Percentiles rank a stretch among this genome's conserved stretches.
These are phyloP conservation scores for Colletotrichum paranaense DNA, from an alignment of 2,329 filamentous ascomycete genomes.

Conservation along the genomic window DNA sequence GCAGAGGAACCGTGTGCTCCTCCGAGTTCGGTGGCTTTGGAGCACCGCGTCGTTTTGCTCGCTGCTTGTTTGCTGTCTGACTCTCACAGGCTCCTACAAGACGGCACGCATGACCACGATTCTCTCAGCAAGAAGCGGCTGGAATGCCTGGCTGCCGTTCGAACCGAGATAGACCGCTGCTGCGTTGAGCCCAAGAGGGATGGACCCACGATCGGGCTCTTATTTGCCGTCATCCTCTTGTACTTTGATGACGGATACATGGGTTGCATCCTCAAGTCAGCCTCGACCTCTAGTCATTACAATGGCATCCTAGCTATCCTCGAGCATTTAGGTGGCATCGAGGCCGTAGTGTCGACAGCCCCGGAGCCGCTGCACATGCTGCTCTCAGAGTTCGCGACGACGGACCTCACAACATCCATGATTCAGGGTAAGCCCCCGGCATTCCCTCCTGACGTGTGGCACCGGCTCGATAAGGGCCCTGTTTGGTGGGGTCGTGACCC, in stretches of 20 bases:
- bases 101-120: conserved; percentile 42
- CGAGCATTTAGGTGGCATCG: conserved; percentile 44
- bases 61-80: conserved; percentile 46
- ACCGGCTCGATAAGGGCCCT: not conserved
- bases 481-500: not conserved
- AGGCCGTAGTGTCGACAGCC: conserved; percentile 38
- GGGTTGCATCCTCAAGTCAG: conserved; percentile 40
- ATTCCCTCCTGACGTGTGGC: conserved; percentile 49
- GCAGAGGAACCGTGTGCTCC: conserved; percentile 43
- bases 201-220: conserved; percentile 37
- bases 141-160: not conserved
- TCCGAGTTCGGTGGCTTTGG: conserved; percentile 43
- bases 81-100: conserved; percentile 45
- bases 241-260: conserved; percentile 55
- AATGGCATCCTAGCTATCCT: conserved; percentile 50
- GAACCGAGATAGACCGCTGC: not conserved
- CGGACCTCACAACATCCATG: conserved; percentile 54
- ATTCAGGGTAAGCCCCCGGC: conserved; percentile 51
- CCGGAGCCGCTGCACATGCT: conserved; percentile 50
- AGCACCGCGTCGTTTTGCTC: conserved; percentile 47
- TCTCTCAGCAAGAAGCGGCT: conserved; percentile 34
- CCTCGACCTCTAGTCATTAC: conserved; percentile 42
- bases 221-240: conserved; percentile 55
- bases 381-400: conserved; percentile 55
- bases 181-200: not conserved